These are phyloP conservation scores for Oleoguttula mirabilis DNA, from an alignment of 495 filamentous ascomycete species.

Conservation along the genomic window DNA sequence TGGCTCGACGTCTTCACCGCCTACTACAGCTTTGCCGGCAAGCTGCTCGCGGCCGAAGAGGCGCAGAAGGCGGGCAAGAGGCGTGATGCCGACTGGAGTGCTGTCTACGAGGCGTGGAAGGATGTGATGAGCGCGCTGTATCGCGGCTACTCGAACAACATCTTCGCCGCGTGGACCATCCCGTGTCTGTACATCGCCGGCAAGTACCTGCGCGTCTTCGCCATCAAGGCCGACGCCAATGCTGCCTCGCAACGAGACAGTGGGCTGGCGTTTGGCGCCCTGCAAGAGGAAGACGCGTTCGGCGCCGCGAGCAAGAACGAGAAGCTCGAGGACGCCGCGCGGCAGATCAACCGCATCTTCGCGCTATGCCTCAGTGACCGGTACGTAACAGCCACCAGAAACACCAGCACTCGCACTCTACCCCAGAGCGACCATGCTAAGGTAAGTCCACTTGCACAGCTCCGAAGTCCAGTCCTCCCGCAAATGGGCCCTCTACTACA, in stretches of 20 bases:
- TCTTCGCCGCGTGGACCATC: constrained; percentile 74
- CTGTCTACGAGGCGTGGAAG: constrained; percentile 76
- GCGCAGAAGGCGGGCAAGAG: constrained; percentile 22
- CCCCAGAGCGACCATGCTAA: no score
- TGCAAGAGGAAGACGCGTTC: constrained; percentile 58
- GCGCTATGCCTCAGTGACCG: constrained; percentile 76
- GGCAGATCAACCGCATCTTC: constrained; percentile 80
- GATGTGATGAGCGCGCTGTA: constrained; percentile 57
- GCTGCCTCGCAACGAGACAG: constrained; percentile 33
- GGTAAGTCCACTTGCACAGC: constrained; percentile 39
- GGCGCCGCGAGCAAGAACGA: constrained; percentile 59
- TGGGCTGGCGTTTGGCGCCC: constrained; percentile 32
- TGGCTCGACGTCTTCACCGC: constrained; percentile 75
- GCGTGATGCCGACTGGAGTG: constrained; percentile 48
- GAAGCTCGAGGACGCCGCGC: constrained; percentile 77
- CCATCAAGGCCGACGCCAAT: constrained; percentile 69
- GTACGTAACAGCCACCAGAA: constrained; percentile 45
- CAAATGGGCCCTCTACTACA: constrained; percentile 95
- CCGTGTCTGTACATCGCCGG: constrained; percentile 76
- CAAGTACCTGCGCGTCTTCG: constrained; percentile 73
- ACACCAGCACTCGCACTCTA: not conserved
- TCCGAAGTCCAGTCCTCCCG: constrained; percentile 76
- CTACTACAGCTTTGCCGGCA: constrained; percentile 71
- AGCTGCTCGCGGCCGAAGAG: constrained; percentile 33
- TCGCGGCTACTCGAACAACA: constrained; percentile 56